Evolutionary conservation across 2,329 filamentous ascomycete species (phyloP), one percentile per base, ranked within the genome.

Genomic region (Berkeleyomyces rouxiae): DNA sequence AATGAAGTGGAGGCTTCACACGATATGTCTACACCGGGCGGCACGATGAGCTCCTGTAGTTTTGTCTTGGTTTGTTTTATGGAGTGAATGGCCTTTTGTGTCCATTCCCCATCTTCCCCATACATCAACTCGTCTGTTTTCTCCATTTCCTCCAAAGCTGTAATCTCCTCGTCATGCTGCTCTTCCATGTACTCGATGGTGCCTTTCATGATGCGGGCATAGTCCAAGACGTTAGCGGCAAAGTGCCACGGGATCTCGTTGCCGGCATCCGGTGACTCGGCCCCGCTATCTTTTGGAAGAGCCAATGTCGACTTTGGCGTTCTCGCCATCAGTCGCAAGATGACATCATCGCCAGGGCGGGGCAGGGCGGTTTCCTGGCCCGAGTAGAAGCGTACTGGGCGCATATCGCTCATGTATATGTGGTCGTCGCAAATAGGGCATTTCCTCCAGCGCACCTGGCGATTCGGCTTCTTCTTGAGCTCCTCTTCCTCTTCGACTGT

Each of bases 391-490:
- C 91, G 82, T 31, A 96, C 91, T 1, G 93, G 90, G 58, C 88
- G 81, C 31, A 88, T 89, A 66, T 99, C 93, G 7, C 88, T 86
- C n/a, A 91, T 80, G 71, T 93, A 95, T n/a, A 99, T 83, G 58
- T 82, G 85, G 72, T 99, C 93, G 76, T 89, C 93, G 72, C 93
- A 99, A 42, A 99, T 91, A 0, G 93, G 92, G 68, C 93, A 99
- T 71, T 95, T 96, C 76, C 95, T 95, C 82, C 89, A 96, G 62
- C 87, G 80, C 39, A 86, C 78, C 68, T 82, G 85, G 74, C 86
- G 91, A 66, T 86, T 84, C 13, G 49, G 49, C 7, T 81, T 76
- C 64, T 79, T 80, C n/a, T 42, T 58, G n/a, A 36, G 23, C 7
- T 75, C 74, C 42, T 87, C 86, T n/a, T 88, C 85, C 63, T 87